phyloP scores from a whole-genome alignment of 1,284 basidiomycete species.

The Cryptococcus hybrid region DNA sequence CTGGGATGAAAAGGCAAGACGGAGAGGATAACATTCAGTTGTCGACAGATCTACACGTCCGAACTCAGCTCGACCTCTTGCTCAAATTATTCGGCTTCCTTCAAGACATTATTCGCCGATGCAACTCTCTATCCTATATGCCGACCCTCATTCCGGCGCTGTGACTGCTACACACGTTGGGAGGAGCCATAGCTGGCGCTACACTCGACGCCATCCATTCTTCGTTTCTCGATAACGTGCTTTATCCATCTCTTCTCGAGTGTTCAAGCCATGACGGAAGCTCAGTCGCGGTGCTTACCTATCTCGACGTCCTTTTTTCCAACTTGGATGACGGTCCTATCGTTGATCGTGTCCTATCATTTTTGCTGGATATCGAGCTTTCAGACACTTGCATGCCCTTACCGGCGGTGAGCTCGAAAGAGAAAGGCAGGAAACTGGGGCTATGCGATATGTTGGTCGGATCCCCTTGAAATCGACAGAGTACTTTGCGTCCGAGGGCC shows the following conservation, averaged over 20 bases:
- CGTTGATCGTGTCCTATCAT: conserved; percentile 27
- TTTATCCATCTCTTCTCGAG: conserved; percentile 91
- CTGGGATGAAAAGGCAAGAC: background rate
- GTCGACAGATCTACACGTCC: conserved; percentile 72
- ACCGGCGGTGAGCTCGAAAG: background rate
- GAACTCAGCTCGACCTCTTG: conserved; percentile 77
- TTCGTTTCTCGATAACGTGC: conserved; percentile 88
- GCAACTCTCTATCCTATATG: conserved; percentile 19
- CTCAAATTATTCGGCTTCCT: conserved; percentile 88
- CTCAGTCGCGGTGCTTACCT: conserved; percentile 94
- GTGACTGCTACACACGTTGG: conserved; percentile 51
- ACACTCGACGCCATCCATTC: conserved; percentile 77
- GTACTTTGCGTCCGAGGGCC: conserved; percentile 79
- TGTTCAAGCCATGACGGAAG: conserved; percentile 91
- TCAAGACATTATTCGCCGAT: conserved; percentile 66
- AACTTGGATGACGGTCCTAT: conserved; percentile 64
- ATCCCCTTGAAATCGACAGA: conserved; percentile 56
- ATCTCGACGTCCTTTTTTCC: conserved; percentile 82
- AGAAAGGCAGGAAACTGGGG: conserved; percentile 23
- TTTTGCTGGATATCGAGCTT: conserved; percentile 27
- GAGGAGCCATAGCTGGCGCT: conserved; percentile 72
- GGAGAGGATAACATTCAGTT: conserved; percentile 32
- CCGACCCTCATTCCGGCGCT: conserved; percentile 13
- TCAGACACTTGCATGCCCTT: background rate
- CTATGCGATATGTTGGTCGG: conserved; percentile 30